phyloP scores from a whole-genome alignment of 371 early-diverging fungal species.

The Lichtheimia hyalospora region DNA sequence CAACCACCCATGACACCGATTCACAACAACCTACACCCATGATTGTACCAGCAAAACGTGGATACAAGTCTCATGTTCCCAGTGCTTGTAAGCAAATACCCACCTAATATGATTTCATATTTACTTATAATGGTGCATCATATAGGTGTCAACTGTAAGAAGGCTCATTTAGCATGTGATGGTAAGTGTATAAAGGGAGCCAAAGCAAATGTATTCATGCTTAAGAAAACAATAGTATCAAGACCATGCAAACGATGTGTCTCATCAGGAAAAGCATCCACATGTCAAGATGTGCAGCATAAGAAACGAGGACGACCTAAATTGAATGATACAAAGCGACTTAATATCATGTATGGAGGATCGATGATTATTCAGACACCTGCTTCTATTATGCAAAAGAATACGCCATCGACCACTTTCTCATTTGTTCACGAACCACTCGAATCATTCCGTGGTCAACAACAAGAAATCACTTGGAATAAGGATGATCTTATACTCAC shows the following conservation, averaged over 20 bases:
- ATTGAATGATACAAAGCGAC: slow-evolving; percentile 43
- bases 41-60: slow-evolving; percentile 19
- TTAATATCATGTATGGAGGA: slow-evolving; percentile 1
- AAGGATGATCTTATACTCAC: no score
- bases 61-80: slow-evolving; percentile 19
- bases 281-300: slow-evolving; percentile 71
- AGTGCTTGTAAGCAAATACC: slow-evolving; percentile 17
- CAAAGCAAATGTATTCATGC: no score
- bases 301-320: slow-evolving; percentile 76
- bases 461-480: no score
- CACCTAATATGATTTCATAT: neutral
- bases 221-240: slow-evolving; percentile 32
- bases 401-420: slow-evolving; percentile 2
- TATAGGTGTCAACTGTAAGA: slow-evolving; percentile 65
- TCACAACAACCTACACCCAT: slow-evolving; percentile 4
- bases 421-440: slow-evolving; percentile 11
- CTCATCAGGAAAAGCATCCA: slow-evolving; percentile 58
- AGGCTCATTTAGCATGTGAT: slow-evolving; percentile 73
- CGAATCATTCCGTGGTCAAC: neutral
- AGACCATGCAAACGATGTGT: slow-evolving; percentile 73
- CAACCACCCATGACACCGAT: neutral
- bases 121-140: neutral
- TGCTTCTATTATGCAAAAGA: neutral
- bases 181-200: slow-evolving; percentile 12
- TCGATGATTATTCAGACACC: neutral